Evolutionary conservation across 1,284 basidiomycete species (phyloP), one percentile per base, ranked within the genome.

Genomic region (Cronartium ribicola): DNA sequence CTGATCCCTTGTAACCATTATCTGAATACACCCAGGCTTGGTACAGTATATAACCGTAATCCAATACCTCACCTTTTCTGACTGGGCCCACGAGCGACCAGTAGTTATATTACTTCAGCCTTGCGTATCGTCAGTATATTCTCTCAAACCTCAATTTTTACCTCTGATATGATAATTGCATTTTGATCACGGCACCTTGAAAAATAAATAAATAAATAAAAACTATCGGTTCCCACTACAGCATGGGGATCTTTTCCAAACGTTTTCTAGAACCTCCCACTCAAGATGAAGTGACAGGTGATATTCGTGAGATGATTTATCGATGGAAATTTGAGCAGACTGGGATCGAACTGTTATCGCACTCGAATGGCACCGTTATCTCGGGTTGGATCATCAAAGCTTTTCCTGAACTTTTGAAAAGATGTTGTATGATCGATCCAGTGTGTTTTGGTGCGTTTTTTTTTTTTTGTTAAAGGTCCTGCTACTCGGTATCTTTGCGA

Each of bases 391-490:
- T 73, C 8, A 73, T 73, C 7, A 66, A 73, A 66, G 41, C 64
- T 29, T 66, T 73, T 29, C 71, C 71, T 43, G 14, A 73, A 37
- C 64, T 66, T 39, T 41, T 73, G 14, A 73, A 73, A 43, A 66
- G 64, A 37, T 60, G 39, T 51, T 73, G 71, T 29, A 41, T 73
- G 76, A 10, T 59, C 55, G 40, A 78, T 76, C 55, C 78, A 78
- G 68, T 77, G 79, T 67, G 77, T 77, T 68, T 69, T 77, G 10
- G 75, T 79, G 17, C 77, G 80, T 79, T 76, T 79, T 20, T 48
- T 59, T 43, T 73, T 37, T 68, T 46, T 44, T 74, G 11, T 62
- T 17, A 1, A 0, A 62, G 20, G 20, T 14, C 3, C 13, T 14
- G 20, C 13, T 51, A 51, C 13, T 14, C 13, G 13, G 20, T 14